Evolutionary conservation across 176 grass and related monocot genomes (phyloP).

Genomic region (Pontederia paniculata): DNA sequence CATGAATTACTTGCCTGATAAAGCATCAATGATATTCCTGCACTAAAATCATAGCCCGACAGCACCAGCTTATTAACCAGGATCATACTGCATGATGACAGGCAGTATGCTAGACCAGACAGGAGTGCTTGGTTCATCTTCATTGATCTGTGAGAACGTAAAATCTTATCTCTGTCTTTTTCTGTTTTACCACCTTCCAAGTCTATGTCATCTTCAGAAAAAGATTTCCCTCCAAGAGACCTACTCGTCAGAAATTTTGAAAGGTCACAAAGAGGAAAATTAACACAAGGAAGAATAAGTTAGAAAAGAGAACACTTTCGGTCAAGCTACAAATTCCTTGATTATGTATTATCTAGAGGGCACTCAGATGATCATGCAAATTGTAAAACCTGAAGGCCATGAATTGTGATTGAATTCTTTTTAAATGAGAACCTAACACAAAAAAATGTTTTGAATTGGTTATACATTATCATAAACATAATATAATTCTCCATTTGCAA

Average conservation of each 20-base stretch:
- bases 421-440: no score
- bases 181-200: constrained; percentile 65
- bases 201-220: constrained; percentile 38
- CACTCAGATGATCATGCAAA: no score
- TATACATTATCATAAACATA: no score
- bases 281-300: not conserved
- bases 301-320: not conserved
- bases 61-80: constrained; percentile 81
- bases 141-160: constrained; percentile 23
- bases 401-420: no score
- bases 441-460: no score
- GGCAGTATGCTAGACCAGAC: constrained; percentile 78
- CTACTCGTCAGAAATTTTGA: constrained; percentile 29
- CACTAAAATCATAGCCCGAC: constrained; percentile 73
- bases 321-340: no score
- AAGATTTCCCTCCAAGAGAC: constrained; percentile 29
- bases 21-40: constrained; percentile 86
- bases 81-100: constrained; percentile 89
- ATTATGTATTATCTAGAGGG: no score
- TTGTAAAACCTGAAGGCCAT: no score
- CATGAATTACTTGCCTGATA: constrained; percentile 47
- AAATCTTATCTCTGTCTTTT: constrained; percentile 52
- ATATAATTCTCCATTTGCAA: no score
- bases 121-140: constrained; percentile 73
- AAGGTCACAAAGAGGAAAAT: constrained; percentile 1